A percentile compares a stretch with the other conserved stretches of the same genome.
phyloP scores from a whole-genome alignment of 1,284 basidiomycete species.

The Rhodotorula sp. region DNA sequence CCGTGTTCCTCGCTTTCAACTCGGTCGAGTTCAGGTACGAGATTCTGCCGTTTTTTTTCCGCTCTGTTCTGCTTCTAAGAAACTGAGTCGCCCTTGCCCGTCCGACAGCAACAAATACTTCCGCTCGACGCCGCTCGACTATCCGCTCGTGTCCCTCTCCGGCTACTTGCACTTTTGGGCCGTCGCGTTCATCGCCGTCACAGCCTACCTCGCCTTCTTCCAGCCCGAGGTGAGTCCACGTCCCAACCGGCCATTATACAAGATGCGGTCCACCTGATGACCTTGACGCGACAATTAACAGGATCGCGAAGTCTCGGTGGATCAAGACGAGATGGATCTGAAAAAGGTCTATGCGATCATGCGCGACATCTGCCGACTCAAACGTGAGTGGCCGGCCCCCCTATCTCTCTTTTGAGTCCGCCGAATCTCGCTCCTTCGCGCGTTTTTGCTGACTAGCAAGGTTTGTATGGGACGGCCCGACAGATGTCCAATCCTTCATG shows the following conservation, averaged over 20 bases:
- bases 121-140: slow-evolving; percentile 59
- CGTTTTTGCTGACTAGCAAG: not conserved
- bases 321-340: slow-evolving; percentile 78
- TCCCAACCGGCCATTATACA: slow-evolving; percentile 8
- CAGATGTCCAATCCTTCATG: slow-evolving; percentile 89
- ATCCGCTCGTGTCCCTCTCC: slow-evolving; percentile 76
- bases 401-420: not conserved
- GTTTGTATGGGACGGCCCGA: not conserved
- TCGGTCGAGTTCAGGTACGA: slow-evolving; percentile 81
- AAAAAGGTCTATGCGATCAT: slow-evolving; percentile 89
- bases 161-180: slow-evolving; percentile 88
- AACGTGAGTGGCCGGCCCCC: slow-evolving; percentile 58
- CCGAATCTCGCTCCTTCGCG: not conserved
- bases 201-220: slow-evolving; percentile 81
- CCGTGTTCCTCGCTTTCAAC: slow-evolving; percentile 96
- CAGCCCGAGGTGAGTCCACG: slow-evolving; percentile 70
- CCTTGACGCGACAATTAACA: slow-evolving; percentile 44
- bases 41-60: slow-evolving; percentile 46
- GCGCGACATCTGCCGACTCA: slow-evolving; percentile 87
- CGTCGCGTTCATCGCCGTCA: slow-evolving; percentile 74
- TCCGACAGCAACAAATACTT: slow-evolving; percentile 66
- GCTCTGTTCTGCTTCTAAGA: not conserved
- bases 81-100: not conserved
- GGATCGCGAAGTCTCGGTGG: slow-evolving; percentile 67
- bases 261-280: not conserved